These are phyloP conservation scores for Phytopythium kandeliae DNA, from an alignment of 352 stramenopile genomes.

Conservation along the genomic window DNA sequence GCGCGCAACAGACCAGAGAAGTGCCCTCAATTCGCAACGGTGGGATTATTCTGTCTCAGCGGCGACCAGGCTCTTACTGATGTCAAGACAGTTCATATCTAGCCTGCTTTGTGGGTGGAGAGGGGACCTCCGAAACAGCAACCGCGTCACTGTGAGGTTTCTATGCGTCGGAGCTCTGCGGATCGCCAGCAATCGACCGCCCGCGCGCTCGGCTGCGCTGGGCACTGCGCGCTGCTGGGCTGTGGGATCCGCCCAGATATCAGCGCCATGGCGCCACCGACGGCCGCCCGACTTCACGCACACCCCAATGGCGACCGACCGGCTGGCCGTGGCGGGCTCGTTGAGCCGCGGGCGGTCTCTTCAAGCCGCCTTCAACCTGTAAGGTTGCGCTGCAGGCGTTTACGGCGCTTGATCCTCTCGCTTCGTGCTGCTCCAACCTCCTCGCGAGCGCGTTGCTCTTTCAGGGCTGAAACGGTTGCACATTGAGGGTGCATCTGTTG, in stretches of 20 bases:
- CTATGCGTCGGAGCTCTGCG: slow-evolving; percentile 8
- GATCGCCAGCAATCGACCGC: not conserved
- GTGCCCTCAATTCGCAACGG: not conserved
- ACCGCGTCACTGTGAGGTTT: slow-evolving; percentile 6
- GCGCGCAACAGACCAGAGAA: not conserved
- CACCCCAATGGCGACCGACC: too few species aligned
- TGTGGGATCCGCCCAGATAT: slow-evolving; percentile 2
- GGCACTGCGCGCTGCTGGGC: not conserved
- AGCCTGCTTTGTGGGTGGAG: slow-evolving; percentile 4
- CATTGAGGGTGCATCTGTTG: not conserved
- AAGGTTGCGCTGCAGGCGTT: not conserved
- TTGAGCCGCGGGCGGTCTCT: not conserved
- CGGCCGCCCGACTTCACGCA: not conserved
- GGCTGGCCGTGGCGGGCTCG: too few species aligned
- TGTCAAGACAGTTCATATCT: not conserved
- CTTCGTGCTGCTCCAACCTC: too few species aligned
- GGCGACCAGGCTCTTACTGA: too few species aligned
- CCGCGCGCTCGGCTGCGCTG: too few species aligned
- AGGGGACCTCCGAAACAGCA: slow-evolving; percentile 6
- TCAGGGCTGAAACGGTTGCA: slow-evolving; percentile 1
- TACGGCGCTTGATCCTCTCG: not conserved
- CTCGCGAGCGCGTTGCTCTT: too few species aligned
- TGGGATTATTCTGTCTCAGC: slow-evolving; percentile 7
- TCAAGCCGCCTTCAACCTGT: too few species aligned
- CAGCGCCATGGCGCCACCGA: not conserved